Percentiles rank a stretch among this genome's conserved stretches.
These are phyloP conservation scores for Clitopilus passeckerianus DNA, from an alignment of 768 basidiomycete genomes.

Conservation along the genomic window DNA sequence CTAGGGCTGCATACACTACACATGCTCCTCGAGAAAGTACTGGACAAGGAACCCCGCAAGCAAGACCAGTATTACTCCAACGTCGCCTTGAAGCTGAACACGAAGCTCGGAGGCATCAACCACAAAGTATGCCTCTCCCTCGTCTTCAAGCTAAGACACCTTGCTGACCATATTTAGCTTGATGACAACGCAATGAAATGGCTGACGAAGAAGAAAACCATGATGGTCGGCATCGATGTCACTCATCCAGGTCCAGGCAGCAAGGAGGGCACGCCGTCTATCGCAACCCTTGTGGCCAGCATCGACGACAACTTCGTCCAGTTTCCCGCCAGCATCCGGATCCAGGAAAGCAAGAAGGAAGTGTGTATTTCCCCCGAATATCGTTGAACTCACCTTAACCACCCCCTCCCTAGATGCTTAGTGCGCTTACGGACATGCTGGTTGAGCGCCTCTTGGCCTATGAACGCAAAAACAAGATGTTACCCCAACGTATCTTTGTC, in stretches of 20 bases:
- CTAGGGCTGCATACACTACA: slow-evolving; percentile 76
- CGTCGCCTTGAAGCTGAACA: slow-evolving; percentile 77
- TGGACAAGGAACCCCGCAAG: slow-evolving; percentile 38
- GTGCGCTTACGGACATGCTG: slow-evolving; percentile 61
- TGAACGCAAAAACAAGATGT: slow-evolving; percentile 43
- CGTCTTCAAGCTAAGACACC: background rate
- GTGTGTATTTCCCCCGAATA: slow-evolving; percentile 11
- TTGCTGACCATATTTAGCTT: slow-evolving; percentile 29
- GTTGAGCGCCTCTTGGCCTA: slow-evolving; percentile 62
- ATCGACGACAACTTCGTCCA: slow-evolving; percentile 66
- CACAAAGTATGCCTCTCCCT: slow-evolving; percentile 37
- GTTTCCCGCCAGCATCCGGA: slow-evolving; percentile 68
- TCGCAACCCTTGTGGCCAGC: slow-evolving; percentile 80
- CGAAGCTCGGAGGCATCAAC: slow-evolving; percentile 79
- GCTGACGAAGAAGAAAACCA: slow-evolving; percentile 64
- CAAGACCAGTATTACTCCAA: slow-evolving; percentile 84
- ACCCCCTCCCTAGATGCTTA: slow-evolving; percentile 56
- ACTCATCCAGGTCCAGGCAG: slow-evolving; percentile 74
- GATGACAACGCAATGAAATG: slow-evolving; percentile 53
- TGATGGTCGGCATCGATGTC: slow-evolving; percentile 84
- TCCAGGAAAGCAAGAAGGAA: slow-evolving; percentile 57
- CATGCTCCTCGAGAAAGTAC: slow-evolving; percentile 61
- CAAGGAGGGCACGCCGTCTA: slow-evolving; percentile 68
- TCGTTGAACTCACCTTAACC: background rate
- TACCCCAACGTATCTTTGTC: slow-evolving; percentile 67